Base-by-base conservation (phyloP, 768 basidiomycete species). In the Arthromyces matolae region DNA sequence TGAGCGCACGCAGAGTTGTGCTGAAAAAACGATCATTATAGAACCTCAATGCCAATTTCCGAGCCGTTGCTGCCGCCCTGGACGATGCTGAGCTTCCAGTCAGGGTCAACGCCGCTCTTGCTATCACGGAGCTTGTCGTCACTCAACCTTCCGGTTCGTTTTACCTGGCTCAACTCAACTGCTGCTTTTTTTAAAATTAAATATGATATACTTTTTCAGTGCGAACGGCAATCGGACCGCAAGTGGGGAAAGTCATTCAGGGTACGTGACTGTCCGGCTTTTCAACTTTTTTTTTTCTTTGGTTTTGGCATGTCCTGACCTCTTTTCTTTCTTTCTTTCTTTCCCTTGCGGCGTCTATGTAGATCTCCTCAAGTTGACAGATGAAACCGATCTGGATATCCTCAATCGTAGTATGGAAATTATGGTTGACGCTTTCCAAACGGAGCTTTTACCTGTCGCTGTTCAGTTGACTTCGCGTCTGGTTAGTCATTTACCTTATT, bases 301-400 rank as follows among this genome's bases (percentile, higher is more conserved):
- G n/a, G n/a, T n/a, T n/a, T n/a, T n/a, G n/a, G n/a, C n/a, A n/a
- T n/a, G n/a, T n/a, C n/a, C n/a, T n/a, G n/a, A n/a, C n/a, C n/a
- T n/a, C n/a, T n/a, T n/a, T n/a, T n/a, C n/a, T n/a, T n/a, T n/a
- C n/a, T n/a, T n/a, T n/a, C n/a, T n/a, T n/a, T n/a, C n/a, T n/a
- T n/a, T n/a, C n/a, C n/a, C n/a, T n/a, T n/a, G n/a, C n/a, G n/a
- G n/a, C n/a, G n/a, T n/a, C n/a, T n/a, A n/a, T n/a, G n/a, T 51
- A 89, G 89, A 88, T 61, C 71, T 93, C n/a, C 77, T 93, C 57
- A 90, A 89, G 63, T 75, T 95, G 35, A 83, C 88, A n/a, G 88
- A 93, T 61, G 89, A 93, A 66, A 91, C 89, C 36, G 92, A 94
- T 62, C 70, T 95, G 35, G 91, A 94, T 61, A 77, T 89, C 39